Evolutionary conservation across 257 asterid genomes (phyloP).

Genomic region (Galeopsis tetrahit): DNA sequence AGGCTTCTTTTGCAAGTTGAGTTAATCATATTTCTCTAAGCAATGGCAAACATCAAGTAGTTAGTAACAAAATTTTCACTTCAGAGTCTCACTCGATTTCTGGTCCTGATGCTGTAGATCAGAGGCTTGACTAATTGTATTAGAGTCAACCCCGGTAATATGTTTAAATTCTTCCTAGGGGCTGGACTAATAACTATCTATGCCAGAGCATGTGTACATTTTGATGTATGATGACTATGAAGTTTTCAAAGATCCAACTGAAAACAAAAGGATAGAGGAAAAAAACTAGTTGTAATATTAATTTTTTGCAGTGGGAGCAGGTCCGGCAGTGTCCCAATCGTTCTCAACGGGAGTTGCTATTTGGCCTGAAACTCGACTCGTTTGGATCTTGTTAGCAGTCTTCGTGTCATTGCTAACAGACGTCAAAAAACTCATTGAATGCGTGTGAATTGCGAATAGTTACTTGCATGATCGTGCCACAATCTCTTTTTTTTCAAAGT

Average conservation of each 20-base stretch:
- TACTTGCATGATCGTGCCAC: no score
- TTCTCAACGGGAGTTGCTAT: not conserved
- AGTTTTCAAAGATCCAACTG: not conserved
- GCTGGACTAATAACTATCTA: not conserved
- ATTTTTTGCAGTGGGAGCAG: slow-evolving; percentile 7
- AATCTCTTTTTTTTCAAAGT: no score
- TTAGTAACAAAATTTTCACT: not conserved
- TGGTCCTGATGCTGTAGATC: not conserved
- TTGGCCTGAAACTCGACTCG: not conserved
- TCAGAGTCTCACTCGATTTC: not conserved
- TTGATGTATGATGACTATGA: not conserved
- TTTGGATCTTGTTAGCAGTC: not conserved
- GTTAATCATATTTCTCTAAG: not conserved
- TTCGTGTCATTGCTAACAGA: not conserved
- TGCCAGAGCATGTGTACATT: not conserved
- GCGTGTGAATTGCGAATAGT: not conserved
- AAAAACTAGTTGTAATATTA: not conserved
- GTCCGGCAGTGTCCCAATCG: not conserved
- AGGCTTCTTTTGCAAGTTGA: not conserved
- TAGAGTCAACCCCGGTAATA: not conserved
- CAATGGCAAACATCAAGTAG: not conserved
- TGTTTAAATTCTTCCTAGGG: not conserved
- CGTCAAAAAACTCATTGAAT: not conserved
- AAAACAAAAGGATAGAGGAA: not conserved
- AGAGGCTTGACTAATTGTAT: not conserved